A percentile compares a stretch with the other conserved stretches of the same genome.
Conservation (phyloP, 345 rosid species). For the Rhodomyrtus tomentosa region DNA sequence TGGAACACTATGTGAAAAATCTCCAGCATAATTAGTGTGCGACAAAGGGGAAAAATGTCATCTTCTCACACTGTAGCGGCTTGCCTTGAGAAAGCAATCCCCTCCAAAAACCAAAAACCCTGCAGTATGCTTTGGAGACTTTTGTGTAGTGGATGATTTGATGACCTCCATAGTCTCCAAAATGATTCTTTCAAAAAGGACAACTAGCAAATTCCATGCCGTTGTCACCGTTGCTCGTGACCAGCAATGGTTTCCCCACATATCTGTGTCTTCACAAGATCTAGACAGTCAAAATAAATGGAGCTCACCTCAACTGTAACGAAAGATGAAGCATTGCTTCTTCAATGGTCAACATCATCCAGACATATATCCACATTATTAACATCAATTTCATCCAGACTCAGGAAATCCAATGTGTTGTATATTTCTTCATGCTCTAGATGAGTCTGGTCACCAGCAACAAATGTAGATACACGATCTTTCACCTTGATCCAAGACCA, state of each 20-base stretch:
- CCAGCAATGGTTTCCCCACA: background rate
- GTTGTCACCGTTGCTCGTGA: background rate
- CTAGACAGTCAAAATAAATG: background rate
- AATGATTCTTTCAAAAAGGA: background rate
- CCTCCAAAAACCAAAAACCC: background rate
- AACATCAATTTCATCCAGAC: slow-evolving; percentile 9
- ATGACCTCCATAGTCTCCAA: background rate
- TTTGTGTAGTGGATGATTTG: background rate
- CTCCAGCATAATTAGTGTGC: background rate
- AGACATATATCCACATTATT: slow-evolving; percentile 13
- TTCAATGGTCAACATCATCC: slow-evolving; percentile 9
- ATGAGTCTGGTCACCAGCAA: slow-evolving; percentile 56
- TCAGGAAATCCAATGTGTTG: slow-evolving; percentile 34
- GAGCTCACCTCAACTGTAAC: background rate
- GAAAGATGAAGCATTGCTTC: background rate
- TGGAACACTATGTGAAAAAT: background rate
- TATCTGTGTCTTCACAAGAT: background rate
- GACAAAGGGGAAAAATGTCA: background rate
- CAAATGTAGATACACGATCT: slow-evolving; percentile 42
- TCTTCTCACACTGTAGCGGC: background rate
- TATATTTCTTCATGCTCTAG: slow-evolving; percentile 41
- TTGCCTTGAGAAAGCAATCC: background rate
- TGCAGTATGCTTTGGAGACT: background rate
- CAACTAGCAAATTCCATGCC: background rate
- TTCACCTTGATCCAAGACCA: slow-evolving; percentile 71